These are phyloP conservation scores for Rosa lucieae DNA, from an alignment of 306 rosid species.

Conservation along the genomic window DNA sequence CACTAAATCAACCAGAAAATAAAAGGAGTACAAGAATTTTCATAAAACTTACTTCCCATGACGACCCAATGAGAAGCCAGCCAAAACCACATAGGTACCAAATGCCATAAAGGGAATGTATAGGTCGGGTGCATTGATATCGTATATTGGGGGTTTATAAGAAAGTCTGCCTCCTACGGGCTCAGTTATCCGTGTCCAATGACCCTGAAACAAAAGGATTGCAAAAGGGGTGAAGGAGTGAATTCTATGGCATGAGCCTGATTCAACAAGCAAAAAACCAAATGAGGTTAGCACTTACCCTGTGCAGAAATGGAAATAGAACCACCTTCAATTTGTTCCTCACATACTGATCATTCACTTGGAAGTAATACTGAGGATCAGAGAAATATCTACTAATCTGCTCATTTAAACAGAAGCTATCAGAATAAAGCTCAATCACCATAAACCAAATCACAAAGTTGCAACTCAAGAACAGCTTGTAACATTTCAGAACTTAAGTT, in stretches of 20 bases:
- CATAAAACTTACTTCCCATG: conserved; percentile 67
- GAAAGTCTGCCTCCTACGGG: conserved; percentile 98
- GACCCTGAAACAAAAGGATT: conserved; percentile 57
- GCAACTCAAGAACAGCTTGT: neutral
- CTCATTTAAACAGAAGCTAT: conserved; percentile 23
- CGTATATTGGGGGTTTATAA: conserved; percentile 91
- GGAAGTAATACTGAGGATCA: conserved; percentile 96
- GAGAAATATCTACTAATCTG: conserved; percentile 93
- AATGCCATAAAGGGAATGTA: conserved; percentile 97
- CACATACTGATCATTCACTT: conserved; percentile 93
- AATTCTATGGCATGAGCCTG: neutral
- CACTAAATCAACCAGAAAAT: neutral
- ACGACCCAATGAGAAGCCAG: conserved; percentile 95
- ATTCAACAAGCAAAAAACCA: neutral
- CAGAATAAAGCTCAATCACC: conserved; percentile 6
- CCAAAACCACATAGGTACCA: conserved; percentile 90
- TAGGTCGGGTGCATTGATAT: conserved; percentile 94
- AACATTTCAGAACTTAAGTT: neutral
- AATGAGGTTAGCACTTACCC: conserved; percentile 54
- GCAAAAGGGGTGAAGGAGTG: neutral
- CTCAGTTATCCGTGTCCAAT: conserved; percentile 95
- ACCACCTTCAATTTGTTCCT: conserved; percentile 97
- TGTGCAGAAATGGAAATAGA: conserved; percentile 86
- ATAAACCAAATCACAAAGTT: neutral
- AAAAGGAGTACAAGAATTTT: conserved; percentile 6